phyloP scores from a whole-genome alignment of 257 asterid genomes.

The Solanum dulcamara region DNA sequence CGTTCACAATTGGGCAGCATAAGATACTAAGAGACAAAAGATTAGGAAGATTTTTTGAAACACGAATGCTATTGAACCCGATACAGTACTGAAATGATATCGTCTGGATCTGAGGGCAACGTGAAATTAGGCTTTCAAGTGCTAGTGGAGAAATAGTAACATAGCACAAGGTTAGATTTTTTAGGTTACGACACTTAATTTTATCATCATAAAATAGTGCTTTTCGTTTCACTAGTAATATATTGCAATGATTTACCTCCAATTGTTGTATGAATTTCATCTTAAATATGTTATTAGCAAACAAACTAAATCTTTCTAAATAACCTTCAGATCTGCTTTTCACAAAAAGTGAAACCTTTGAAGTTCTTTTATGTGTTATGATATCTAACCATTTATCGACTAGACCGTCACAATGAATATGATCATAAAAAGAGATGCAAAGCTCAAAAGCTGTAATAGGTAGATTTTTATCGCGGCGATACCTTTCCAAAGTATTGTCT shows the following conservation, averaged over 20 bases:
- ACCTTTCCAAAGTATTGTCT: not conserved
- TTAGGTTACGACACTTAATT: not conserved
- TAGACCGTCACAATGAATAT: not conserved
- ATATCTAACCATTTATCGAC: not conserved
- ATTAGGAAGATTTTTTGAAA: not conserved
- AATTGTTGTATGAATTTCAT: not conserved
- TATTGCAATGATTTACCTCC: not conserved
- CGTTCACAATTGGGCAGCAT: not conserved
- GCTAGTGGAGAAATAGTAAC: not conserved
- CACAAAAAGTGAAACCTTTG: not conserved
- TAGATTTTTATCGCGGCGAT: not conserved
- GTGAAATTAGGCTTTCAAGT: not conserved
- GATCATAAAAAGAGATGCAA: not conserved
- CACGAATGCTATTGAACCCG: not conserved
- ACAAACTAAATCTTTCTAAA: not conserved
- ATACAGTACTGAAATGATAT: not conserved
- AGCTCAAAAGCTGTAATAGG: not conserved
- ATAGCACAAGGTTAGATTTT: not conserved
- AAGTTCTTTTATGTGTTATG: not conserved
- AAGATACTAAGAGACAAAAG: not conserved
- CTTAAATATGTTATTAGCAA: not conserved
- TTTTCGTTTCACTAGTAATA: not conserved
- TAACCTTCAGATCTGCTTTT: not conserved
- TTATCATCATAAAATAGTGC: not conserved
- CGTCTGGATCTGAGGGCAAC: not conserved